Base-by-base conservation (phyloP, 1,139 yeast genomes). In the Pichia terricola region DNA sequence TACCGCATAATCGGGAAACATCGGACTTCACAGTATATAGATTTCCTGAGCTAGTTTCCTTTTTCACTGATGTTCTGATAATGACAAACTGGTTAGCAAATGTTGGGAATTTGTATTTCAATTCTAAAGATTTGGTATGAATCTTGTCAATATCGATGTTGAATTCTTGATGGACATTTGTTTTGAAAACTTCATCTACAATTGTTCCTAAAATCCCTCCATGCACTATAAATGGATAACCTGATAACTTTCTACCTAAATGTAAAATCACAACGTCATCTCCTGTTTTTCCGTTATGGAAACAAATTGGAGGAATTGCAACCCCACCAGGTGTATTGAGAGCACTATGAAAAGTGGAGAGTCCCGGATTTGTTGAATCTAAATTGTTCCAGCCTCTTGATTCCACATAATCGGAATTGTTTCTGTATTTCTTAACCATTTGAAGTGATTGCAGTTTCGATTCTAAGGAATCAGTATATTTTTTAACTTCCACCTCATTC, bases 121-220 rank as follows among this genome's bases (percentile, higher is more conserved):
- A 61, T 9, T 72, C 66, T 41, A 85, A 62, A 34, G 68, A 65
- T 35, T 72, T 75, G 8, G 79, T 59, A 43, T 60, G 64, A 6
- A 60, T 39, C 2, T 41, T 34, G 28, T 53, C 47, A 4, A 49
- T 42, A 25, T 49, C 45, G 5, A 41, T 16, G n/a, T 52, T 38
- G 3, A 45, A 48, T 31, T 53, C 55, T 27, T 48, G 56, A 49
- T 60, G 50, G 22, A 58, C 50, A 52, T 27, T 66, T 51, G 56
- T 57, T 32, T 64, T 61, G 42, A 59, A 57, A 5, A 54, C 53
- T 46, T 88, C 96, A 57, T 85, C 94, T 47, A 87, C 66, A 11
- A 89, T 66, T 0, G 95, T 81, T 7, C 94, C 95, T 35, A 89
- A 63, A 37, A 89, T 77, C 0, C 97, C 97, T 3, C 97, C 97